phyloP scores from a whole-genome alignment of 345 rosid genomes.

The Aethionema arabicum region DNA sequence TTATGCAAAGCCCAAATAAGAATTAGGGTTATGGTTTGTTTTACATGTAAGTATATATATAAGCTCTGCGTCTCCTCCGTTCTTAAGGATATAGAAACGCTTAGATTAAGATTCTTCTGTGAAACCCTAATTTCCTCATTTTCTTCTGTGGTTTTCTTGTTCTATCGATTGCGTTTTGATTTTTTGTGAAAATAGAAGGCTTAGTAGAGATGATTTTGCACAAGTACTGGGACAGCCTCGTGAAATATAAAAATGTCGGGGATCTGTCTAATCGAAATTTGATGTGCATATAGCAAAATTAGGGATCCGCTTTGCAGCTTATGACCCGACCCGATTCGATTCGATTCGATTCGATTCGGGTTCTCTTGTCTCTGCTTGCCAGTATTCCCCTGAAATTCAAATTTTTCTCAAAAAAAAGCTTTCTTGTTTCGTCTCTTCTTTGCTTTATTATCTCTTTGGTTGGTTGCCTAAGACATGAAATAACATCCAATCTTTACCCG shows the following conservation, averaged over 20 bases:
- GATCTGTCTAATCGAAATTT: slow-evolving; percentile 35
- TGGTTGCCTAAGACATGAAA: too few species aligned
- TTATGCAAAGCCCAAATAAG: not conserved
- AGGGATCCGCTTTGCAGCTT: slow-evolving; percentile 45
- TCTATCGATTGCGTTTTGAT: too few species aligned
- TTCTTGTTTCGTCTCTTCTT: not conserved
- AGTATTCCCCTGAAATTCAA: slow-evolving; percentile 40
- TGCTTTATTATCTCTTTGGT: not conserved
- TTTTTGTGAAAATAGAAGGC: not conserved
- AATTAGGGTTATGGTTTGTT: slow-evolving; percentile 11
- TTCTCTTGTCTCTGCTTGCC: slow-evolving; percentile 33
- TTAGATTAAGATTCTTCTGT: not conserved
- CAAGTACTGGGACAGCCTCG: slow-evolving; percentile 42
- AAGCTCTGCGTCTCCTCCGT: not conserved
- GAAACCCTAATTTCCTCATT: not conserved
- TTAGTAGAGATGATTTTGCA: slow-evolving; percentile 8
- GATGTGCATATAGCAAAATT: slow-evolving; percentile 32
- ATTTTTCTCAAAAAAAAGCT: not conserved
- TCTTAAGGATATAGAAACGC: not conserved
- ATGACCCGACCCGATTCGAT: slow-evolving; percentile 21
- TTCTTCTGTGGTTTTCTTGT: not conserved
- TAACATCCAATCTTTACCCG: too few species aligned
- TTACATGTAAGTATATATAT: slow-evolving; percentile 1
- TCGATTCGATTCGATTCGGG: not conserved
- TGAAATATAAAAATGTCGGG: slow-evolving; percentile 12